A percentile compares a stretch with the other conserved stretches of the same genome.
Conservation (phyloP, 148 eudicot genomes). For the Amaranthus cruentus region DNA sequence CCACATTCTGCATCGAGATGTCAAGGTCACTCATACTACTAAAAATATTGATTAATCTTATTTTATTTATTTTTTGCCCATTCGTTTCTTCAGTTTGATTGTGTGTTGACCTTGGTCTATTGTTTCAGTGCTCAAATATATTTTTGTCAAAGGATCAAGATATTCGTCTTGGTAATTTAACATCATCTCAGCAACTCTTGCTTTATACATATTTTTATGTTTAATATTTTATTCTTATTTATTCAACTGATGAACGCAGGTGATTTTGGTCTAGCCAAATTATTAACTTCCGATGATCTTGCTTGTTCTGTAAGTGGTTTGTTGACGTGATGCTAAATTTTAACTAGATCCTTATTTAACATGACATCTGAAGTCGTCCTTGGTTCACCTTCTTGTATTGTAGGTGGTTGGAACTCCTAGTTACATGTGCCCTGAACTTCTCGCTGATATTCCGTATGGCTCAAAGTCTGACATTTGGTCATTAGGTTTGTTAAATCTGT, state of each 20-base stretch:
- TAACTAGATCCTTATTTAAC: neutral
- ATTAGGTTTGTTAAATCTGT: constrained; percentile 45
- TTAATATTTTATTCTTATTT: neutral
- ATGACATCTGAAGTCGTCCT: constrained; percentile 10
- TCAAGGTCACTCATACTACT: constrained; percentile 51
- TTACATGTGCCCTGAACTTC: constrained; percentile 99
- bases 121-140: constrained; percentile 87
- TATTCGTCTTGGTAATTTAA: constrained; percentile 66
- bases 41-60: neutral
- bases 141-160: constrained; percentile 86
- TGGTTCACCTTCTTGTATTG: constrained; percentile 12
- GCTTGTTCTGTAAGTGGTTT: constrained; percentile 77
- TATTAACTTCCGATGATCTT: constrained; percentile 79
- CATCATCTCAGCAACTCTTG: constrained; percentile 3
- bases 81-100: neutral
- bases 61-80: neutral
- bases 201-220: neutral
- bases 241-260: constrained; percentile 43
- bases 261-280: constrained; percentile 95
- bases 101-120: constrained; percentile 17
- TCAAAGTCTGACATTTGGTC: constrained; percentile 99
- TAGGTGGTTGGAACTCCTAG: constrained; percentile 99
- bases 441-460: constrained; percentile 98
- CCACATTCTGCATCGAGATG: constrained; percentile 88
- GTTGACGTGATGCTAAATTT: neutral